Percentiles rank a stretch among this genome's conserved stretches.
Evolutionary conservation across 2,329 filamentous ascomycete genomes (phyloP).

Genomic region (Dothistroma septosporum): DNA sequence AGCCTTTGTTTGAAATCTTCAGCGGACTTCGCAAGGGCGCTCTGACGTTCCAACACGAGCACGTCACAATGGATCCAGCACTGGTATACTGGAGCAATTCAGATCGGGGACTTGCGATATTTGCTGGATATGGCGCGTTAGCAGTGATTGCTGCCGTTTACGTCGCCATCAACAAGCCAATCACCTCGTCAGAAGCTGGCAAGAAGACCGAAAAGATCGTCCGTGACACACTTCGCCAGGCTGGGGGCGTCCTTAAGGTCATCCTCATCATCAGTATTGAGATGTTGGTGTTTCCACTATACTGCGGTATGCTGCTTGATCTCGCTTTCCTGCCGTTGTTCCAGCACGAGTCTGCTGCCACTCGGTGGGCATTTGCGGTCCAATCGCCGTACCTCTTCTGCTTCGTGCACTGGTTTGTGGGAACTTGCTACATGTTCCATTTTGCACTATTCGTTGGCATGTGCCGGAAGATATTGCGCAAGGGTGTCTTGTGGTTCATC

Average conservation of each 20-base stretch:
- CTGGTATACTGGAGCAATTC: slow-evolving; percentile 44
- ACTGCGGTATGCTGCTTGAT: slow-evolving; percentile 89
- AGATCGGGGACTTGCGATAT: slow-evolving; percentile 67
- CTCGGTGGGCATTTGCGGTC: slow-evolving; percentile 72
- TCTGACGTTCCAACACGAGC: slow-evolving; percentile 17
- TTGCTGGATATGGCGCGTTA: slow-evolving; percentile 75
- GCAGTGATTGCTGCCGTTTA: slow-evolving; percentile 73
- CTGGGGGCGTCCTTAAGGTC: slow-evolving; percentile 94
- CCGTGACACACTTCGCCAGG: slow-evolving; percentile 82
- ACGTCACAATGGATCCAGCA: slow-evolving; percentile 35
- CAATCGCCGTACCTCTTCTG: slow-evolving; percentile 81
- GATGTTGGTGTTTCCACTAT: slow-evolving; percentile 95
- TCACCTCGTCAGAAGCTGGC: slow-evolving; percentile 60
- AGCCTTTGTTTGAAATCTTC: slow-evolving; percentile 22
- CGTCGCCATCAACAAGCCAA: slow-evolving; percentile 65
- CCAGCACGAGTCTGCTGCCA: slow-evolving; percentile 70
- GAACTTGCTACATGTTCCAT: slow-evolving; percentile 99
- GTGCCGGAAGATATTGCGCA: slow-evolving; percentile 96
- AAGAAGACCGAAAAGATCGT: slow-evolving; percentile 67
- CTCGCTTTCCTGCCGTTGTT: slow-evolving; percentile 85
- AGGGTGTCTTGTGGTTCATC: slow-evolving; percentile 95
- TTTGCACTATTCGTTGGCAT: slow-evolving; percentile 98
- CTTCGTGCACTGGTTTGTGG: slow-evolving; percentile 98
- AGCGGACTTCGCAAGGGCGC: slow-evolving; percentile 22
- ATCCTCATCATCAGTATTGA: slow-evolving; percentile 98